These are phyloP conservation scores for Prototheca cutis DNA, from an alignment of 163 green algal species.

Conservation along the genomic window DNA sequence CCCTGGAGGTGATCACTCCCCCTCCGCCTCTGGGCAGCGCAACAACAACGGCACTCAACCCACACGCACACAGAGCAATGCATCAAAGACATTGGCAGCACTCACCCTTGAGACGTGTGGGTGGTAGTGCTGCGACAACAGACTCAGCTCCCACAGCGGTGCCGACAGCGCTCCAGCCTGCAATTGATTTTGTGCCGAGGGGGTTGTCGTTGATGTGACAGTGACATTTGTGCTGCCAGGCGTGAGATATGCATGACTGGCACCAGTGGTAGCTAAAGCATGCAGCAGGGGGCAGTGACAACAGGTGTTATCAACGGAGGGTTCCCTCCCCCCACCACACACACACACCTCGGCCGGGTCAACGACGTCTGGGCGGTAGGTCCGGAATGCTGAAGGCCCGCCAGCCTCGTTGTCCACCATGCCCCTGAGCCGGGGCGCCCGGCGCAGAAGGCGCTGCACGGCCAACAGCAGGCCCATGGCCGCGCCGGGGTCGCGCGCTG, in stretches of 20 bases:
- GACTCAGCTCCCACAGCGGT: constrained; percentile 71
- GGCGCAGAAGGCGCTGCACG: constrained; percentile 36
- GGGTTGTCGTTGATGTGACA: too few relatives aligned
- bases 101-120: too few relatives aligned
- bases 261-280: too few relatives aligned
- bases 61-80: too few relatives aligned
- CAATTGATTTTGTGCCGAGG: too few relatives aligned
- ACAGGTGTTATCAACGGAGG: not conserved
- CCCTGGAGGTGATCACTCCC: too few relatives aligned
- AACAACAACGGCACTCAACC: too few relatives aligned
- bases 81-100: too few relatives aligned
- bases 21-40: too few relatives aligned
- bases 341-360: constrained; percentile 35
- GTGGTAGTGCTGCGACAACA: constrained; percentile 64
- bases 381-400: constrained; percentile 33
- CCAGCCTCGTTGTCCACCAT: constrained; percentile 67
- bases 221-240: too few relatives aligned
- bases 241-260: too few relatives aligned
- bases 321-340: not conserved
- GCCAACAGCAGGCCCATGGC: constrained; percentile 37
- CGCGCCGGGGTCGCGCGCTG: constrained; percentile 22
- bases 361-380: constrained; percentile 28
- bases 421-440: constrained; percentile 45
- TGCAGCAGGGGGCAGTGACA: too few relatives aligned
- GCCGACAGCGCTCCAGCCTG: constrained; percentile 41